phyloP scores from a whole-genome alignment of 2,329 filamentous ascomycete genomes.

The Macroventuria anomochaeta region DNA sequence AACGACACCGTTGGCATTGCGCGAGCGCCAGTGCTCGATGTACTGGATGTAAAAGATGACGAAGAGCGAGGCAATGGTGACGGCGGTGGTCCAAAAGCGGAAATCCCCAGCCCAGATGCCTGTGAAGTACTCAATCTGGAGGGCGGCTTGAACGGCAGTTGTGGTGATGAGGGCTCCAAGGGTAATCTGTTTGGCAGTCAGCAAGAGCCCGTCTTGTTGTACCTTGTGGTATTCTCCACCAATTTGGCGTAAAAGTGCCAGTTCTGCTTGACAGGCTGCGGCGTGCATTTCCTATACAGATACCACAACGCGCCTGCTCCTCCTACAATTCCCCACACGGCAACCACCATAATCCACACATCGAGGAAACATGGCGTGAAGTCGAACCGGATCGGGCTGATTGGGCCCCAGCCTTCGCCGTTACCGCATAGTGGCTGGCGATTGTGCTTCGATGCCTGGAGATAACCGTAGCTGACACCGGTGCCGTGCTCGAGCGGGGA shows the following conservation, averaged over 20 bases:
- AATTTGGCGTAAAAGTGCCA: conserved; percentile 94
- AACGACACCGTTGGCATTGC: conserved; percentile 85
- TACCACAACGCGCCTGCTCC: conserved; percentile 82
- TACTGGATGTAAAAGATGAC: conserved; percentile 84
- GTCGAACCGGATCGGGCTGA: conserved; percentile 87
- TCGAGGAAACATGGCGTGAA: conserved; percentile 98
- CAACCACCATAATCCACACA: conserved; percentile 80
- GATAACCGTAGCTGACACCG: conserved; percentile 56
- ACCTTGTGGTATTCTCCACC: conserved; percentile 56
- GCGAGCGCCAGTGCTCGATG: conserved; percentile 80
- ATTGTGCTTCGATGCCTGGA: conserved; percentile 53
- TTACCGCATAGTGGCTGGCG: conserved; percentile 84
- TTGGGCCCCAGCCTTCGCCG: conserved; percentile 90
- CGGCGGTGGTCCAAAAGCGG: conserved; percentile 79
- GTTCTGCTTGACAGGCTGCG: conserved; percentile 75
- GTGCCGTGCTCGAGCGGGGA: conserved; percentile 25
- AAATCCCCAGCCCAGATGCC: conserved; percentile 80
- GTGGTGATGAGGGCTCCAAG: conserved; percentile 72
- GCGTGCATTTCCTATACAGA: conserved; percentile 72
- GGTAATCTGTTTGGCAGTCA: conserved; percentile 56
- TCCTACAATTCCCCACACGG: conserved; percentile 77
- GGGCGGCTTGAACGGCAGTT: conserved; percentile 72
- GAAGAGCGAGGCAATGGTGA: conserved; percentile 73
- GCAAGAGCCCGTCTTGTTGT: not conserved
- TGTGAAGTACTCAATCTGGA: conserved; percentile 76